Base-by-base conservation (phyloP, 2,329 filamentous ascomycete genomes). In the Coleophoma crateriformis region DNA sequence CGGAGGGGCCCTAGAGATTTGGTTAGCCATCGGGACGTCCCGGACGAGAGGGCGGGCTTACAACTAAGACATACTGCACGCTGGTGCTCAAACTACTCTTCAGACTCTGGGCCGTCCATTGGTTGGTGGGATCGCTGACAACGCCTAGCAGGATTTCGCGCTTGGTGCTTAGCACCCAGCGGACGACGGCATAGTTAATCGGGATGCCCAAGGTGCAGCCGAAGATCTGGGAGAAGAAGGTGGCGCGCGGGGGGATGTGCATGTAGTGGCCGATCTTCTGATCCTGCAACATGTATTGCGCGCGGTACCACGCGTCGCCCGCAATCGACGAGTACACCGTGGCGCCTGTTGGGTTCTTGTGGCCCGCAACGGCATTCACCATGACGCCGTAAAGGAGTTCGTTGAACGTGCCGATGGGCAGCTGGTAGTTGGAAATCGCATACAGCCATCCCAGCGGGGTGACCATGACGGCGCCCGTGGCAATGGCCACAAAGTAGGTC, bases 221-320 rank as follows among this genome's bases (percentile, higher is more conserved):
- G 33, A 82, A 79, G 4, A 84, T 68, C 57, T 84, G 80, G 1
- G 77, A 78, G 61, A 82, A 79, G 66, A 84, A 83, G 6, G 82
- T 74, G 0, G 74, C 68, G 12, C 76, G 74, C 2, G 80, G 80
- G 0, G 79, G 77, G 0, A 84, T 71, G 47, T 84, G 78, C 74
- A 81, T 80, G 55, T 83, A 84, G 55, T 83, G 79, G 0, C 79
- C 80, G n/a, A 84, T 81, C 58, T 83, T 81, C 59, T 79, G 77
- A 57, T 84, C 81, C 56, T 84, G 79, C 0, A 83, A 67, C 69
- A 81, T 79, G 19, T 73, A 70, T 54, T 79, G 76, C 0, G 77
- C 76, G 14, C 77, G 65, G 50, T 81, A 82, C 80, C 80, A 84
- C 2, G 79, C 78, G 47, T 82, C 78, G 12, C 80, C 80, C 1